Evolutionary conservation across 768 basidiomycete genomes (phyloP), one percentile per base, ranked within the genome.

Genomic region (Rubroboletus pulcherrimus): DNA sequence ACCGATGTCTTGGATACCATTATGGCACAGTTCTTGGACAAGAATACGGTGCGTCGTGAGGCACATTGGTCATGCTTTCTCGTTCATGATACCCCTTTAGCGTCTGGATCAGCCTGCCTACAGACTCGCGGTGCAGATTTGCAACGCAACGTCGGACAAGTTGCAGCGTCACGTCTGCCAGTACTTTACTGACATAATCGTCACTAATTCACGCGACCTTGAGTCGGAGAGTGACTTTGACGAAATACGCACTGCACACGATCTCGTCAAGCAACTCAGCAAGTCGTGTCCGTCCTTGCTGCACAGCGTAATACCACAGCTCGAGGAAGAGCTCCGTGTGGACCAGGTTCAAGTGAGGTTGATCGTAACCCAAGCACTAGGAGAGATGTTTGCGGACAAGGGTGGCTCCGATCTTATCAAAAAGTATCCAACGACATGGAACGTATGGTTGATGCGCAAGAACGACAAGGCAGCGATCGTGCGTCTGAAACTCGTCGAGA

Each of bases 151-250:
- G 0, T 80, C 90, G 4, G 92, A 94, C 71, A 91, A 89, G 69
- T 81, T 98, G 7, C 91, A 93, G 67, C 85, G 93, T 6, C 83
- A 93, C 58, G 89, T 96, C 44, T 90, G 87, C 66, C 85, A 90
- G 63, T 94, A 98, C 73, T 97, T 99, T 67, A 89, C 91, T 24
- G 95, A 97, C 63, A 85, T 91, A 56, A 89, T 95, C 63, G 80
- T 86, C 44, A 76, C 77, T 14, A 77, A 78, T 56, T 76, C 83
- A 37, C 74, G 74, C 40, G 73, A 74, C 38, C 82, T 87, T 12
- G 87, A 88, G 47, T 51, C 66, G 9, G 76, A 75, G 6, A 79
- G 85, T 11, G 82, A 87, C 54, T 78, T 80, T 55, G 78, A 81
- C 34, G 84, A 91, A 55, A 84, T 93, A 49, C 80, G 83, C 57